Conservation (phyloP, 129 eudicot species). For the Flaveria ramosissima region DNA sequence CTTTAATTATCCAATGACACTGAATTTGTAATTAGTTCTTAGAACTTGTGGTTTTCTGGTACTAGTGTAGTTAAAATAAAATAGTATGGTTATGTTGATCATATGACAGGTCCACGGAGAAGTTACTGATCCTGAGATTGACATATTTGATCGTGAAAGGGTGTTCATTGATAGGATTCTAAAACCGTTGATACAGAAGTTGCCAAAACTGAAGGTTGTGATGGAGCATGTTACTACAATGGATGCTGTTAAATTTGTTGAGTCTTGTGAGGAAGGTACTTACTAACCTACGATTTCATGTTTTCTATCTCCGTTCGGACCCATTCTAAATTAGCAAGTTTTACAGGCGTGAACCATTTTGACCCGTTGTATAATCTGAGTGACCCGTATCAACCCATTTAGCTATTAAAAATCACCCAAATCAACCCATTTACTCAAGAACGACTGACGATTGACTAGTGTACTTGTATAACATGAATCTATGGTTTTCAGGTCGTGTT, state of each 20-base stretch:
- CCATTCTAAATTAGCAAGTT: not conserved
- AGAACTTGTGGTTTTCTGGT: not conserved
- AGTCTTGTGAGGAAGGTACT: conserved; percentile 79
- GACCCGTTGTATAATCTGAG: not conserved
- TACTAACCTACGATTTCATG: not conserved
- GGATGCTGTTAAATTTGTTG: conserved; percentile 86
- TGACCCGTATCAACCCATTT: not conserved
- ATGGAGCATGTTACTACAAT: conserved; percentile 97
- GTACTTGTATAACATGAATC: conserved; percentile 11
- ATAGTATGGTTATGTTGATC: not conserved
- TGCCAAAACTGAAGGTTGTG: conserved; percentile 82
- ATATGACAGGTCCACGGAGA: conserved; percentile 88
- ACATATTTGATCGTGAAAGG: conserved; percentile 93
- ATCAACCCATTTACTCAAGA: not conserved
- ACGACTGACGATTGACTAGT: not conserved
- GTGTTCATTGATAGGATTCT: conserved; percentile 77
- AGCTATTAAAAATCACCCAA: not conserved
- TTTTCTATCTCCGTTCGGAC: not conserved
- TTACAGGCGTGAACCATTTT: not conserved
- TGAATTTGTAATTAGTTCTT: not conserved
- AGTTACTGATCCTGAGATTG: conserved; percentile 80
- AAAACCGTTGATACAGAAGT: conserved; percentile 65
- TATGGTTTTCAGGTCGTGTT: conserved; percentile 54
- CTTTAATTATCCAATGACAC: not conserved
- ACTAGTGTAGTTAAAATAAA: too few relatives aligned